Conservation (phyloP, 2,329 filamentous ascomycete species). For the Helotiales sp. region DNA sequence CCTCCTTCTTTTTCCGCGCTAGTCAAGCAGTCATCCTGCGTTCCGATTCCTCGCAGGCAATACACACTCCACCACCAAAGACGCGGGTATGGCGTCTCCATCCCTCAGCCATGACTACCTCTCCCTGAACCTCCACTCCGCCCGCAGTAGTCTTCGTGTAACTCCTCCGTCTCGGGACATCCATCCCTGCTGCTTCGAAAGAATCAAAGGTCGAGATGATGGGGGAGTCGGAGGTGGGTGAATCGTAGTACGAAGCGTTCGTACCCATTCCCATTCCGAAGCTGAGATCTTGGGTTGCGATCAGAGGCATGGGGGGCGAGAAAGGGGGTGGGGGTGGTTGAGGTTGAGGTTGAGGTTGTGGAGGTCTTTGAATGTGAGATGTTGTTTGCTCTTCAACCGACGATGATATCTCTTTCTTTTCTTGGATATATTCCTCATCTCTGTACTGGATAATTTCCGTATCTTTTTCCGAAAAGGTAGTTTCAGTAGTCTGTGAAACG, state of each 20-base stretch:
- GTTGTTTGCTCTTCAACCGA: background rate
- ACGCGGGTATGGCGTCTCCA: conserved; percentile 37
- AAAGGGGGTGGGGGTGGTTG: conserved; percentile 5
- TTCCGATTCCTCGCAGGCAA: conserved; percentile 34
- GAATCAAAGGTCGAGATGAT: conserved; percentile 9
- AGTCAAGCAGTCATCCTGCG: conserved; percentile 20
- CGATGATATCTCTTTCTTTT: background rate
- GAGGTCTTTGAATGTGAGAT: conserved; percentile 25
- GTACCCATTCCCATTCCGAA: background rate
- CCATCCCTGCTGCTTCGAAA: background rate
- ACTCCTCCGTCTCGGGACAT: conserved; percentile 27
- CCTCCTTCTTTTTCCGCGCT: conserved; percentile 6
- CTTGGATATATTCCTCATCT: background rate
- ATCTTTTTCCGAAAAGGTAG: background rate
- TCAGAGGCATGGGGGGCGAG: conserved; percentile 6
- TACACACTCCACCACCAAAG: conserved; percentile 37
- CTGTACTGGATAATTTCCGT: background rate
- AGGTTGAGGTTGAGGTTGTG: too few relatives aligned
- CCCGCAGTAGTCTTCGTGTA: conserved; percentile 29
- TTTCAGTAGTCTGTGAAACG: background rate
- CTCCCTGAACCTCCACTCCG: conserved; percentile 29
- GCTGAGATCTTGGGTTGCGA: conserved; percentile 9
- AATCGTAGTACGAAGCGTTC: conserved; percentile 8
- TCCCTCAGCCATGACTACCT: conserved; percentile 32
- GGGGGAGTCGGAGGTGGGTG: conserved; percentile 2